Evolutionary conservation across 2,329 filamentous ascomycete species (phyloP).

Genomic region (Aspergillus transmontanensis): DNA sequence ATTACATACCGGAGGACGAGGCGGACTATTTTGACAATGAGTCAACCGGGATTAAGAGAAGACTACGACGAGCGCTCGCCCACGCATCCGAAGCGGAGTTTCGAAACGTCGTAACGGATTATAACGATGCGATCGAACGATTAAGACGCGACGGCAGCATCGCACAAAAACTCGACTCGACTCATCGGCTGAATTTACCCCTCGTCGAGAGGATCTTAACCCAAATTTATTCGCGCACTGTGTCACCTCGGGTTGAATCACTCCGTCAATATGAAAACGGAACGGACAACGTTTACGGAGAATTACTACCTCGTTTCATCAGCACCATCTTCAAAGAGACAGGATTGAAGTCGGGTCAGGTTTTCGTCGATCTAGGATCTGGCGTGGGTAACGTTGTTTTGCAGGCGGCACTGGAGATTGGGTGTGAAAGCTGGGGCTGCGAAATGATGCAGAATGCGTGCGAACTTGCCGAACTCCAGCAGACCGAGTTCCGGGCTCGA

Average conservation of each 20-base stretch:
- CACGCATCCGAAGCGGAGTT: constrained; percentile 72
- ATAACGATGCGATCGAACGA: constrained; percentile 70
- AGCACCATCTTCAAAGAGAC: constrained; percentile 79
- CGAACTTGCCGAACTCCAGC: constrained; percentile 76
- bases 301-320: constrained; percentile 82
- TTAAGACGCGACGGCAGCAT: constrained; percentile 73
- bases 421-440: constrained; percentile 93
- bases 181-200: constrained; percentile 69
- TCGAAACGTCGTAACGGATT: constrained; percentile 70
- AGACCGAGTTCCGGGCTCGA: constrained; percentile 79
- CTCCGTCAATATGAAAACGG: constrained; percentile 86
- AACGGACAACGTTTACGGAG: constrained; percentile 92
- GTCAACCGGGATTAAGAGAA: constrained; percentile 72
- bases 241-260: constrained; percentile 83
- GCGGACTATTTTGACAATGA: constrained; percentile 70
- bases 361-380: constrained; percentile 93
- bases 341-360: constrained; percentile 75
- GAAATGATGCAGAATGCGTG: constrained; percentile 94
- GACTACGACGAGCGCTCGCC: constrained; percentile 73
- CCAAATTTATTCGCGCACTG: constrained; percentile 89
- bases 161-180: constrained; percentile 68
- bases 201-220: constrained; percentile 79
- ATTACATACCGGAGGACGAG: constrained; percentile 75
- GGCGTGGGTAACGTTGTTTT: constrained; percentile 95
- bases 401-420: constrained; percentile 89